phyloP scores from a whole-genome alignment of 164 flowering plant species.

The Cinnamomum micranthum region DNA sequence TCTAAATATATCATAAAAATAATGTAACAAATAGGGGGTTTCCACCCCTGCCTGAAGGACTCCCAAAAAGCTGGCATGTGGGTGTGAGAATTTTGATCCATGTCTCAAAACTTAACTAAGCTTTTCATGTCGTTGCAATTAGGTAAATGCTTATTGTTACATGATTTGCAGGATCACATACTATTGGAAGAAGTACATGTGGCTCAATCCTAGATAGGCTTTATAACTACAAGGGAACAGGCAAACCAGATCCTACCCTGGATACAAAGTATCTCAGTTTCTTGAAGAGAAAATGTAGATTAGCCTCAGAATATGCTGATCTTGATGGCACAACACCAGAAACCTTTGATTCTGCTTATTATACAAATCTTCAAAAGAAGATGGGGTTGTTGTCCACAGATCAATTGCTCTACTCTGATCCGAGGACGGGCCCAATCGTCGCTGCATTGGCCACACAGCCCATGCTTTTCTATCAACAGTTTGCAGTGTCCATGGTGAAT shows the following conservation, averaged over 20 bases:
- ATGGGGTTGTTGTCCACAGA: constrained; percentile 64
- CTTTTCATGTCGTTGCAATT: background rate
- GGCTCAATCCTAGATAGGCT: constrained; percentile 48
- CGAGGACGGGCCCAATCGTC: constrained; percentile 48
- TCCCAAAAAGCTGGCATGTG: too few species aligned
- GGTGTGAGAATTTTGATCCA: too few species aligned
- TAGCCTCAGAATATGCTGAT: constrained; percentile 57
- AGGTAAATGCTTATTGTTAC: background rate
- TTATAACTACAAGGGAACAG: constrained; percentile 44
- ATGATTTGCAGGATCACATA: constrained; percentile 60
- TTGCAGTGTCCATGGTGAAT: constrained; percentile 70
- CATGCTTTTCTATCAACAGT: constrained; percentile 39
- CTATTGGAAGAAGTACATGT: constrained; percentile 66
- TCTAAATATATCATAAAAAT: too few species aligned
- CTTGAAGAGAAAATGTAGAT: constrained; percentile 64
- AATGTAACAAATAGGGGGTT: too few species aligned
- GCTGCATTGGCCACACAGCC: constrained; percentile 34
- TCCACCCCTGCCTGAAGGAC: too few species aligned
- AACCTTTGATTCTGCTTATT: constrained; percentile 50
- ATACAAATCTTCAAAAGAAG: constrained; percentile 48
- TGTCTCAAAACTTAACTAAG: background rate
- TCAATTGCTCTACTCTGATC: constrained; percentile 45
- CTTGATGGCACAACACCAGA: constrained; percentile 62
- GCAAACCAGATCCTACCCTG: constrained; percentile 47
- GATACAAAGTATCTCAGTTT: constrained; percentile 39